phyloP scores from a whole-genome alignment of 2,329 filamentous ascomycete species.

The Metarhizium album region DNA sequence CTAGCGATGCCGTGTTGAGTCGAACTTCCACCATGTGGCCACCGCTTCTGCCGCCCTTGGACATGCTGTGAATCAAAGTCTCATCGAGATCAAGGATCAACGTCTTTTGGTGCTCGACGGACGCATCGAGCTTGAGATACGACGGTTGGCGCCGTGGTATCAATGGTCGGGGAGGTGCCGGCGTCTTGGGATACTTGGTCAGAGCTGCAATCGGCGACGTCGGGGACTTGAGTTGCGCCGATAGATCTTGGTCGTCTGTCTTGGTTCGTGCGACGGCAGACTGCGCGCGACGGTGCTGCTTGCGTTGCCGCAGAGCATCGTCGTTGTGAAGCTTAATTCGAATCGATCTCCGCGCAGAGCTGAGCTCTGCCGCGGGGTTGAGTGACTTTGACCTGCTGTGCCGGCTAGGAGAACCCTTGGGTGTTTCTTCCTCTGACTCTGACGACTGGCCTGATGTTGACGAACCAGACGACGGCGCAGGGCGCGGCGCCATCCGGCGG shows the following conservation, averaged over 20 bases:
- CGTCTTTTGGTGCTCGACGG: conserved; percentile 68
- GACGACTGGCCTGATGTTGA: conserved; percentile 57
- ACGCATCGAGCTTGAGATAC: conserved; percentile 55
- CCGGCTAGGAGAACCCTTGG: conserved; percentile 23
- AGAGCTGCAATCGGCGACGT: conserved; percentile 70
- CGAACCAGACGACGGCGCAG: conserved; percentile 22
- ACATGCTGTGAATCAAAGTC: conserved; percentile 95
- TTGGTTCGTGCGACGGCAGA: conserved; percentile 34
- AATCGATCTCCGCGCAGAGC: conserved; percentile 65
- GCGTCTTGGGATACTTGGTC: conserved; percentile 83
- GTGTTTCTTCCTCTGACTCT: conserved; percentile 57
- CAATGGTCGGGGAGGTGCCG: conserved; percentile 78
- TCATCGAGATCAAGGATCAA: conserved; percentile 93
- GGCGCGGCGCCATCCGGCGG: conserved; percentile 17
- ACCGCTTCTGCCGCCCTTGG: conserved; percentile 84
- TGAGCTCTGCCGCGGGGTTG: conserved; percentile 49
- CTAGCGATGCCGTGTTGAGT: conserved; percentile 61
- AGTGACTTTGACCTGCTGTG: conserved; percentile 56
- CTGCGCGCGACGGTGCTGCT: conserved; percentile 54
- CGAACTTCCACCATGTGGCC: conserved; percentile 99
- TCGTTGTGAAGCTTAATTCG: conserved; percentile 84
- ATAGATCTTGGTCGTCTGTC: conserved; percentile 41
- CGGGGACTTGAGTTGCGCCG: conserved; percentile 84
- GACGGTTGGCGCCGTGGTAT: conserved; percentile 85
- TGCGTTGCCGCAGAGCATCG: conserved; percentile 61